Evolutionary conservation across 2,329 filamentous ascomycete species (phyloP), one percentile per base, ranked within the genome.

Genomic region (Catunica adiposa): DNA sequence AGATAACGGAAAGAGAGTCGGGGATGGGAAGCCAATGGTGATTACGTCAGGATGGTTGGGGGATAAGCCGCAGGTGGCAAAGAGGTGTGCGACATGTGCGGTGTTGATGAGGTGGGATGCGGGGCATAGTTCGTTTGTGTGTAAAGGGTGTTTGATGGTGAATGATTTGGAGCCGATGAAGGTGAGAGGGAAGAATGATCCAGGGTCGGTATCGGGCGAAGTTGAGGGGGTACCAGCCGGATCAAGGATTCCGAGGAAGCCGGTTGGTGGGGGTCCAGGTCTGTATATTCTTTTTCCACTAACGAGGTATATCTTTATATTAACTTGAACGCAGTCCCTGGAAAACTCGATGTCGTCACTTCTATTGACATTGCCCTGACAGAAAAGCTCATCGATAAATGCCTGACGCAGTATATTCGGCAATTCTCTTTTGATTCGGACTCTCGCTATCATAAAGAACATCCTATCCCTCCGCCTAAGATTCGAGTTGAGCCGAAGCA

Each of bases 401-500:
- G 44, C 26, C 7, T 25, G 9, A 25, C 17, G 5, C 9, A 8
- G 11, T 48, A 48, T 22, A 48, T 48, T 11, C 29, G 11, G 29
- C 29, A 34, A 34, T 5, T 34, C 29, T 34, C 29, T 11, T 34
- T 34, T 11, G 29, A 34, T 11, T 34, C 29, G 11, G 29, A 34
- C 29, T 11, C 29, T 11, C 29, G 29, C 29, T 34, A 34, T 11
- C 29, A 34, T 11, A 34, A 34, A 5, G 29, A 34, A 34, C 29
- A 34, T 34, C 29, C 5, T 11, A 34, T 34, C 11, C 29, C 29
- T 5, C 29, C 29, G 5, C 5, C 29, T 5, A 34, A 34, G 29
- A 34, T 34, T 7, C 2, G 11, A 20, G 50, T 56, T 23, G 47
- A 68, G 66, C 60, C 54, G 60, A 63, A 29, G 17, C 38, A 40